phyloP scores from a whole-genome alignment of 108 stramenopile species.

The Cylindrotheca closterium region DNA sequence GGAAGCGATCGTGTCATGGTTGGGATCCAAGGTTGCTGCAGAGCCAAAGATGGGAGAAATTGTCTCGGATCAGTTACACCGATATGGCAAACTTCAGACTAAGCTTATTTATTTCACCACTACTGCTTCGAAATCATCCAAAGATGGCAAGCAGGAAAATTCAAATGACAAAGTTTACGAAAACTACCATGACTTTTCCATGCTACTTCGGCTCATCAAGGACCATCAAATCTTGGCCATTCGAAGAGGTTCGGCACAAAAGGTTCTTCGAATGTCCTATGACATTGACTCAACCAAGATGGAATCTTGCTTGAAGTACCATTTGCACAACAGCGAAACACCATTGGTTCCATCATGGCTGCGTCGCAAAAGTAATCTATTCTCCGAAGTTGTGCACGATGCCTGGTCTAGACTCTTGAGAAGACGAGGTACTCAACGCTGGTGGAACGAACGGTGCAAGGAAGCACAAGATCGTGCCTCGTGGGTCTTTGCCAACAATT shows the following conservation, averaged over 20 bases:
- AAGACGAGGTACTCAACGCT: constrained; percentile 29
- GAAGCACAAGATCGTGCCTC: constrained; percentile 42
- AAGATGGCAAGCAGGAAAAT: constrained; percentile 1
- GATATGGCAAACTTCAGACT: constrained; percentile 38
- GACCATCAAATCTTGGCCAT: constrained; percentile 66
- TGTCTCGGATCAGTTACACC: constrained; percentile 25
- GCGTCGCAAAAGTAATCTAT: constrained; percentile 7
- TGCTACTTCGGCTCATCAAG: constrained; percentile 18
- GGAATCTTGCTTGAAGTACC: constrained; percentile 23
- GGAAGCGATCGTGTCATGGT: constrained; percentile 35
- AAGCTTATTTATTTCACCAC: constrained; percentile 10
- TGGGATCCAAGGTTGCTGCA: constrained; percentile 53
- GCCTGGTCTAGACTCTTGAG: constrained; percentile 53
- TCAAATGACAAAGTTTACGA: constrained; percentile 28
- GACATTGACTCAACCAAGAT: constrained; percentile 48
- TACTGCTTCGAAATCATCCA: constrained; percentile 15
- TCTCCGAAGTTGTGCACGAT: constrained; percentile 47
- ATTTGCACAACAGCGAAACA: constrained; percentile 1
- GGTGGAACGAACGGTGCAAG: constrained; percentile 45
- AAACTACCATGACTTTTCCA: constrained; percentile 48
- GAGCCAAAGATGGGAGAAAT: constrained; percentile 43
- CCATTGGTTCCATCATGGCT: no score
- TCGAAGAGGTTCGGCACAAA: constrained; percentile 52
- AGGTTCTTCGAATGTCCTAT: constrained; percentile 41
- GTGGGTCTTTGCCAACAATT: constrained; percentile 48